phyloP scores from a whole-genome alignment of 2,329 filamentous ascomycete genomes.

The Botrytis medusae region DNA sequence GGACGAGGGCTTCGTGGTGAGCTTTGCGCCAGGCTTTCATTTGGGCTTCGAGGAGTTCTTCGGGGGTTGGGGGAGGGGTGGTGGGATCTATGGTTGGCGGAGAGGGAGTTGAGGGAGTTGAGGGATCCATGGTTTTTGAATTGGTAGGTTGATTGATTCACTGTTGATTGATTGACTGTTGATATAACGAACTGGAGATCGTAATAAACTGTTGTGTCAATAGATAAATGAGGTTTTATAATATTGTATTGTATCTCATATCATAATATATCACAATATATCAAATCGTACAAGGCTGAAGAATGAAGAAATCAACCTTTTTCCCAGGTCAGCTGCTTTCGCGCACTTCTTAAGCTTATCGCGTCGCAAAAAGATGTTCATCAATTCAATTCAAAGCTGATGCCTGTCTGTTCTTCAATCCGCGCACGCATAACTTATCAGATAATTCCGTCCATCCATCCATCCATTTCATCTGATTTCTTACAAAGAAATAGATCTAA shows the following conservation, averaged over 20 bases:
- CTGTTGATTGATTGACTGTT: no score
- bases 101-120: neutral
- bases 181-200: neutral
- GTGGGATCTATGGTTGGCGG: neutral
- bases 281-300: neutral
- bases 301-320: neutral
- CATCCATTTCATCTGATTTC: neutral
- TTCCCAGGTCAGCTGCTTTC: slow-evolving; percentile 16
- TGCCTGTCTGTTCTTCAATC: neutral
- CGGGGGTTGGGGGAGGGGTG: neutral
- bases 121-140: neutral
- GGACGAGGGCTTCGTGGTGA: slow-evolving; percentile 10
- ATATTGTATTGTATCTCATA: neutral
- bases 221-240: neutral
- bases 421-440: neutral
- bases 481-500: neutral
- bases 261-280: neutral
- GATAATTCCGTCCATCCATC: no score
- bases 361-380: neutral
- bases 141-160: neutral
- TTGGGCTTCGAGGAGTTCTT: slow-evolving; percentile 4
- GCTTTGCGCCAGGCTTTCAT: neutral
- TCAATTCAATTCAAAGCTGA: neutral
- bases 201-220: neutral
- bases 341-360: neutral